Base-by-base conservation (phyloP, 208 protist species). In the Crithidia sp. region DNA sequence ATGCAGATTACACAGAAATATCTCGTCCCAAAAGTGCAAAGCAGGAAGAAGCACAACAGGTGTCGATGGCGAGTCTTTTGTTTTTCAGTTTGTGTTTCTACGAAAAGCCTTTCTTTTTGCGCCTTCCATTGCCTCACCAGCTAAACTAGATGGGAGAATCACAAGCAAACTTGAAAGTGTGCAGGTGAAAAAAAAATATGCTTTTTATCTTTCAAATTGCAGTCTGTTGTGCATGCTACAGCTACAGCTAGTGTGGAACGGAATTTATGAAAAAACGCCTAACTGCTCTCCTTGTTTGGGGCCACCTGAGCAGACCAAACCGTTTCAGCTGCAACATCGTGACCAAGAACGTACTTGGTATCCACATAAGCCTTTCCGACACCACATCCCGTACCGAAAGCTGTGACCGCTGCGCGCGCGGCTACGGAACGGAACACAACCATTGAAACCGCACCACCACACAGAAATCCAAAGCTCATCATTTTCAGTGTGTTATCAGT, bases 311-410 rank as follows among this genome's bases (percentile, higher is more conserved):
- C 90, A 55, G 81, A 83, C 90, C 90, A 93, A 5, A 88, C 74
- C 3, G 84, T 79, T 60, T 88, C 84, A 8, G 86, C 88, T 47
- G 79, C 67, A 17, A 93, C 77, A 72, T 96, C 86, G 65, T 96
- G 92, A 10, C 92, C 92, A 37, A 96, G 79, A 44, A 95, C 71
- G 71, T 93, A 96, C 65, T 91, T 84, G 5, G 89, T 86, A 64
- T 96, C 92, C 17, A 96, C 89, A 50, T 95, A 96, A 10, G 92
- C 76, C 64, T 88, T 91, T 9, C 92, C 92, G n/a, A 96, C 69
- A 43, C 92, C 92, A 70, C 82, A 94, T 10, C 92, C 92, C 5
- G 83, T 82, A 9, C 92, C 89, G 52, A 89, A 90, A 8, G 87
- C 86, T 41, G 89, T 89, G 14, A 81, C 71, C 5, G 84, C 82